Evolutionary conservation across 1,139 yeast species (phyloP), one percentile per base, ranked within the genome.

Genomic region (Geotrichum bryndzae): DNA sequence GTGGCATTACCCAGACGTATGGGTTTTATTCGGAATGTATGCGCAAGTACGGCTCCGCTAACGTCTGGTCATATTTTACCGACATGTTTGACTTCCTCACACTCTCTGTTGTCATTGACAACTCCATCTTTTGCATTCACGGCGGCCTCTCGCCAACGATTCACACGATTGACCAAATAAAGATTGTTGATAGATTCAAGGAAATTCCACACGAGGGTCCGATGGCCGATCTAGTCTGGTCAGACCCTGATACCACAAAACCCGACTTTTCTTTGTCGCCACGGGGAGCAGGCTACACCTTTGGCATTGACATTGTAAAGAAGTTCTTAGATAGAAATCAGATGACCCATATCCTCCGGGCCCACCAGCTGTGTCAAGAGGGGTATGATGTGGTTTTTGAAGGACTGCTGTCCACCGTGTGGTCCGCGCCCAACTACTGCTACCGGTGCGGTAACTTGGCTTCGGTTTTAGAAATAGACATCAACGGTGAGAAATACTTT

Each of bases 121-220:
- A 91, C 68, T 84, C 85, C 33, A 83, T 95, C n/a, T 94, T 95
- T 75, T 95, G 98, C 68, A 94, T 94, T 13, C 99, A 95, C 72
- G 99, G 99, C 2, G 99, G 99, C 0, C 70, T 79, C 18, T 90
- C 97, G 15, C 99, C 99, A 0, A 89, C 94, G 68, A 90, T 96
- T 61, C 98, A 94, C 71, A 88, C 96, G 35, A 81, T 94, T 51
- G 98, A 94, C 72, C 97, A 95, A 69, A 90, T 94, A 63, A 80
- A 89, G 67, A 86, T 95, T 31, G 85, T 95, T 31, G 98, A 95
- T 73, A 75, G 99, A 66, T 92, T 91, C 74, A 84, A 72, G 52
- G 99, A 94, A 72, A 91, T 94, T 33, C 99, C 99, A 0, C 99
- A 94, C 69, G 99, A 94, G 73, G 99, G 99, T 0, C 96, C 97